Evolutionary conservation across 345 rosid genomes (phyloP).

Genomic region (Isatis tinctoria): DNA sequence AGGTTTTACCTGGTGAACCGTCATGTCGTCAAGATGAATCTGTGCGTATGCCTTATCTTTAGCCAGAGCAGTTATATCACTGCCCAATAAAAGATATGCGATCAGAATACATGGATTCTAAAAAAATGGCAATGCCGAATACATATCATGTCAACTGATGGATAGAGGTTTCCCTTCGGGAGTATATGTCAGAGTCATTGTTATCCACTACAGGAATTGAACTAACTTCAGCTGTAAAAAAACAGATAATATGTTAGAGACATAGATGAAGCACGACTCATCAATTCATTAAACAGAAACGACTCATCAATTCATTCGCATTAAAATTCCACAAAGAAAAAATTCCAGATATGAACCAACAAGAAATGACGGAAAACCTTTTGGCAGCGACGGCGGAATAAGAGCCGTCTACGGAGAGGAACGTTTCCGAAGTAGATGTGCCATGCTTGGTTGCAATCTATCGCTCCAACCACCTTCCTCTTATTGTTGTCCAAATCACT

Average conservation of each 20-base stretch:
- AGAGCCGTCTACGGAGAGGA: too few species aligned
- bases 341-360: too few species aligned
- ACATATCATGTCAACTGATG: not conserved
- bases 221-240: constrained; percentile 81
- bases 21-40: constrained; percentile 86
- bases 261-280: not conserved
- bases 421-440: too few species aligned
- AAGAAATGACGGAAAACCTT: too few species aligned
- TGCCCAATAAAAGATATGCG: constrained; percentile 28
- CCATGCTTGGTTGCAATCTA: too few species aligned
- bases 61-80: constrained; percentile 88
- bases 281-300: not conserved
- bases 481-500: too few species aligned
- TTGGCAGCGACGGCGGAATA: too few species aligned
- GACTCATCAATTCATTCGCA: too few species aligned
- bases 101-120: constrained; percentile 5
- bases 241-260: constrained; percentile 12
- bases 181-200: constrained; percentile 80
- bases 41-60: constrained; percentile 90
- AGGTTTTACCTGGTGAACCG: constrained; percentile 72
- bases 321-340: too few species aligned
- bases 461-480: too few species aligned
- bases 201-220: constrained; percentile 89
- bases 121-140: not conserved
- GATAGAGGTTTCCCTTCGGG: constrained; percentile 52